Conservation (phyloP, 345 rosid genomes). For the Brassica napus region DNA sequence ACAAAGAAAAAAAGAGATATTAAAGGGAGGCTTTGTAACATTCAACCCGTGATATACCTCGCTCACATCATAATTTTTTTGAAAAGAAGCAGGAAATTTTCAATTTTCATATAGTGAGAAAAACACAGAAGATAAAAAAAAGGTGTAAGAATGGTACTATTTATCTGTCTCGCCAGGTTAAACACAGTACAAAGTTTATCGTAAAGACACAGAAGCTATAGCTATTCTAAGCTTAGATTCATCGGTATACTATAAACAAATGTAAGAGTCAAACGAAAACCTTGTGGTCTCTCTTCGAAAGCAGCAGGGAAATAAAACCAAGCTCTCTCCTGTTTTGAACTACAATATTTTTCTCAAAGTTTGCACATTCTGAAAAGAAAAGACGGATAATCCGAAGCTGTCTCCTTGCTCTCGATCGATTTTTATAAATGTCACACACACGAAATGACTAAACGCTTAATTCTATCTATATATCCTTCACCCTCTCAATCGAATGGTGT, state of each 20-base stretch:
- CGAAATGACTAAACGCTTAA: constrained; percentile 37
- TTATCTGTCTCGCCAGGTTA: not conserved
- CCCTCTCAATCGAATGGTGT: constrained; percentile 19
- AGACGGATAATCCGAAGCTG: constrained; percentile 58
- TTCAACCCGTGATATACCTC: constrained; percentile 34
- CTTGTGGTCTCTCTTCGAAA: not conserved
- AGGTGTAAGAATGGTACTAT: not conserved
- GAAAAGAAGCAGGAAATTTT: not conserved
- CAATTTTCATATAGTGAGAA: not conserved
- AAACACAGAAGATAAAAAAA: not conserved
- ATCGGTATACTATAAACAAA: not conserved
- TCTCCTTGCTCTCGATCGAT: constrained; percentile 36
- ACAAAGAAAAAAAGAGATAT: not conserved
- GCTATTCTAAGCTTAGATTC: constrained; percentile 10
- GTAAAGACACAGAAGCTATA: not conserved
- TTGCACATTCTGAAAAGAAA: constrained; percentile 37
- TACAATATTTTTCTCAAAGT: not conserved
- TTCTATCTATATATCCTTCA: not conserved
- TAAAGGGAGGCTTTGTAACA: constrained; percentile 5
- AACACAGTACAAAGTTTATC: not conserved
- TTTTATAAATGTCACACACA: constrained; percentile 41
- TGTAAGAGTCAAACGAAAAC: not conserved
- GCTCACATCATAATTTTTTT: not conserved
- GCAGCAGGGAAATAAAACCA: not conserved
- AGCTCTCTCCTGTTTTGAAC: not conserved